Conservation (phyloP, 345 rosid genomes). For the Anastatica hierochuntica region DNA sequence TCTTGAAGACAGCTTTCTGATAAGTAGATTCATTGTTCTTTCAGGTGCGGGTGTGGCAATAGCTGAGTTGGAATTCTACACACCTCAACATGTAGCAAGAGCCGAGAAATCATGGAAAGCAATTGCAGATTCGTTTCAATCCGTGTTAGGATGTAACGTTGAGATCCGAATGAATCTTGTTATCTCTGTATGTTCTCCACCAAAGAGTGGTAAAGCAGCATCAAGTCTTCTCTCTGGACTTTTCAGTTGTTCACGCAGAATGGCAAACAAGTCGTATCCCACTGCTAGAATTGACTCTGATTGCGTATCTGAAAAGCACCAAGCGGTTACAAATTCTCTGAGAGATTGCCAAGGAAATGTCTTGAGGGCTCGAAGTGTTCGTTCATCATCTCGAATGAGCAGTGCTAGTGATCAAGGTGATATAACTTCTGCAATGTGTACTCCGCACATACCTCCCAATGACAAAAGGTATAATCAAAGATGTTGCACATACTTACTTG, state of each 20-base stretch:
- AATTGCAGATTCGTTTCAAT: conserved; percentile 79
- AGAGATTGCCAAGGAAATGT: conserved; percentile 75
- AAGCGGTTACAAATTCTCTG: conserved; percentile 37
- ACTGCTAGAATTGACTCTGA: conserved; percentile 36
- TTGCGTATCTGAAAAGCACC: conserved; percentile 38
- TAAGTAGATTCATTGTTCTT: neutral
- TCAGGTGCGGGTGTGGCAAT: conserved; percentile 71
- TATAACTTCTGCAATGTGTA: conserved; percentile 6
- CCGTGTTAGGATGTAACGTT: conserved; percentile 68
- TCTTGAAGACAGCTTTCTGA: neutral
- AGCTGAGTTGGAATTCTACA: conserved; percentile 64
- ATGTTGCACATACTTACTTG: neutral
- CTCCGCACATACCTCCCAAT: conserved; percentile 19
- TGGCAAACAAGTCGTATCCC: conserved; percentile 34
- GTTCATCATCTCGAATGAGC: conserved; percentile 20
- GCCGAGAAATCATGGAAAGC: conserved; percentile 94
- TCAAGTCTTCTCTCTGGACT: conserved; percentile 51
- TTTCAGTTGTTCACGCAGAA: conserved; percentile 68
- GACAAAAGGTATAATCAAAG: conserved; percentile 3
- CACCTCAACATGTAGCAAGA: conserved; percentile 44
- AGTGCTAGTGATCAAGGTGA: conserved; percentile 24
- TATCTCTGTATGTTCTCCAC: conserved; percentile 31
- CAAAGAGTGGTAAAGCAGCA: conserved; percentile 39
- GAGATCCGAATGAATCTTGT: conserved; percentile 71
- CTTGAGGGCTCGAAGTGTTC: conserved; percentile 37